Evolutionary conservation across 164 flowering plant genomes (phyloP), one percentile per base, ranked within the genome.

Genomic region (Chloranthus sessilifolius): DNA sequence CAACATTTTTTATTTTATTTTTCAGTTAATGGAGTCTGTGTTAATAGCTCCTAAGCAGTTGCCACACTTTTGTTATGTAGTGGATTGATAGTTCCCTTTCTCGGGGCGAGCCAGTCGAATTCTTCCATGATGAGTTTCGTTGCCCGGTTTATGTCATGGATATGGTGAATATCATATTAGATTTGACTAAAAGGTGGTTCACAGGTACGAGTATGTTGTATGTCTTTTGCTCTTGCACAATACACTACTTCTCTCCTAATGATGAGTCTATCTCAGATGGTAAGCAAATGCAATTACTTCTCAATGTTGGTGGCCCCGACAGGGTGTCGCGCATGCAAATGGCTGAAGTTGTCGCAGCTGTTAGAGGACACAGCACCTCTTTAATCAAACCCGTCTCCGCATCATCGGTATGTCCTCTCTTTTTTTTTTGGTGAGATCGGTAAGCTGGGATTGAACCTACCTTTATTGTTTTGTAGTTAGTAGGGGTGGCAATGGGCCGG

Each of bases 81-180:
- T 91, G 96, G 98, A 83, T 91, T 38, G 90, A 88, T 52, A 50
- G 74, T 47, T 81, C 78, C 45, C 88, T 91, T 22, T 73, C 82
- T 22, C 80, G 67, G 60, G 95, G 92, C 52, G 77, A 73, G 25
- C 43, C 56, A 45, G 68, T 68, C 30, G 80, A 83, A 17, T 85
- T 85, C 67, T 88, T 91, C 49, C 56, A 78, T 56, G 98, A 91
- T 36, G 98, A 91, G 71, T 88, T 60, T 35, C 88, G 98, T 4
- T 83, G 92, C 52, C 96, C 96, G 8, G 79, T 91, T 34, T 91
- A 76, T 63, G 90, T 91, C 33, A 85, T 74, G 58, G 96, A 88
- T 77, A 75, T 88, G 24, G 95, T 83, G 39, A 37, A 61, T 37
- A 47, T 71, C 62, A 77, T 88, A 35, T 56, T 69, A 58, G 56